A percentile compares a stretch with the other conserved stretches of the same genome.
phyloP scores from a whole-genome alignment of 108 stramenopile species.

The Fragilariopsis cylindrus region DNA sequence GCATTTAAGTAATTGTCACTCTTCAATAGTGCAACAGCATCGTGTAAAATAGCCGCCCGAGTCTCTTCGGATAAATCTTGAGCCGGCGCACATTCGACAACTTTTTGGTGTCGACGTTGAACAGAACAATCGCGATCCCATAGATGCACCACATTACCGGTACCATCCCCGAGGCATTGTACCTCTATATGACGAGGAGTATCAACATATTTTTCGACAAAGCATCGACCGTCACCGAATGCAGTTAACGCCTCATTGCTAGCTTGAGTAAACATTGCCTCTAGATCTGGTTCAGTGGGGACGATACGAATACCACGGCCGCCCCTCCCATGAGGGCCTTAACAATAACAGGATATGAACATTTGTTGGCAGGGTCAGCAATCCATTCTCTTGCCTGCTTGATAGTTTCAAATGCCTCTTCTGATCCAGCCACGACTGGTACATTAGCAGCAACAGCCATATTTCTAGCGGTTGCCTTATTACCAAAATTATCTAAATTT shows the following conservation, averaged over 20 bases:
- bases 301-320: conserved; percentile 97
- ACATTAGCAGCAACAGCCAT: conserved; percentile 79
- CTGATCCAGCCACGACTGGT: conserved; percentile 92
- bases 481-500: conserved; percentile 81
- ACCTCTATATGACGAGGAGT: conserved; percentile 96
- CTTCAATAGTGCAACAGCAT: conserved; percentile 71
- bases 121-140: conserved; percentile 97
- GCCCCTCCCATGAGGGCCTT: conserved; percentile 97
- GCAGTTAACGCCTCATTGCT: conserved; percentile 87
- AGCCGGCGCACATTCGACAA: conserved; percentile 94
- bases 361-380: conserved; percentile 71
- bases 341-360: conserved; percentile 92
- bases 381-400: conserved; percentile 80
- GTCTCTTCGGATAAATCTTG: conserved; percentile 69
- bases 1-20: conserved; percentile 90
- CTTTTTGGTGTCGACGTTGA: conserved; percentile 99
- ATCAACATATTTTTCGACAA: conserved; percentile 93
- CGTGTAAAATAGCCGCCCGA: conserved; percentile 72
- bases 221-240: conserved; percentile 93
- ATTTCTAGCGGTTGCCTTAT: conserved; percentile 92
- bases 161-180: conserved; percentile 93
- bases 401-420: conserved; percentile 79
- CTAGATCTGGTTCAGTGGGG: conserved; percentile 63
- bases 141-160: conserved; percentile 90
- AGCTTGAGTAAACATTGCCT: conserved; percentile 67